Percentiles rank a stretch among this genome's conserved stretches.
Evolutionary conservation across 768 basidiomycete species (phyloP).

Genomic region (Russula virescens): DNA sequence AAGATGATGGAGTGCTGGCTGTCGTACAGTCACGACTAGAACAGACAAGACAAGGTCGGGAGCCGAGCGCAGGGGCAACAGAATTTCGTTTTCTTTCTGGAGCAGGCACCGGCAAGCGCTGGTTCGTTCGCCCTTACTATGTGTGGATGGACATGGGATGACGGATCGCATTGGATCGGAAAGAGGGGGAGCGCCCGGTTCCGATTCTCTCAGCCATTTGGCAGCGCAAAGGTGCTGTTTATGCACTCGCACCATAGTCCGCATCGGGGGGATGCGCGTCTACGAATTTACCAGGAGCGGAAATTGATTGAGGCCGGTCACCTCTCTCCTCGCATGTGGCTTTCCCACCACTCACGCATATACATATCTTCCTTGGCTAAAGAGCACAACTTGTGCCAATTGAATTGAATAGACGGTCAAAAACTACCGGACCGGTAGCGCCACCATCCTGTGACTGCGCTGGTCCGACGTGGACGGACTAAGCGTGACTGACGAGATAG

Average conservation of each 20-base stretch:
- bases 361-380: neutral
- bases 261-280: neutral
- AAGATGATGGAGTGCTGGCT: neutral
- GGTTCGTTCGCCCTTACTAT: neutral
- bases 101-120: neutral
- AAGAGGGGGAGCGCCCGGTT: neutral
- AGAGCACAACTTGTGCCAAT: neutral
- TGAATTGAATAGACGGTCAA: neutral
- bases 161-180: neutral
- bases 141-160: neutral
- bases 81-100: neutral
- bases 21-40: neutral
- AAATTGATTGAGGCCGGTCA: neutral
- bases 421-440: neutral
- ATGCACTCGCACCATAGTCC: no score
- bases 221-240: no score
- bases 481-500: neutral
- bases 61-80: slow-evolving; percentile 1
- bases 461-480: neutral
- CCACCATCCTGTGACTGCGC: neutral
- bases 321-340: neutral
- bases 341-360: neutral
- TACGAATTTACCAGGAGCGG: neutral
- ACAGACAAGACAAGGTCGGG: neutral
- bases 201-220: neutral